Evolutionary conservation across 164 flowering plant genomes (phyloP), one percentile per base, ranked within the genome.

Genomic region (Euptelea pleiosperma): DNA sequence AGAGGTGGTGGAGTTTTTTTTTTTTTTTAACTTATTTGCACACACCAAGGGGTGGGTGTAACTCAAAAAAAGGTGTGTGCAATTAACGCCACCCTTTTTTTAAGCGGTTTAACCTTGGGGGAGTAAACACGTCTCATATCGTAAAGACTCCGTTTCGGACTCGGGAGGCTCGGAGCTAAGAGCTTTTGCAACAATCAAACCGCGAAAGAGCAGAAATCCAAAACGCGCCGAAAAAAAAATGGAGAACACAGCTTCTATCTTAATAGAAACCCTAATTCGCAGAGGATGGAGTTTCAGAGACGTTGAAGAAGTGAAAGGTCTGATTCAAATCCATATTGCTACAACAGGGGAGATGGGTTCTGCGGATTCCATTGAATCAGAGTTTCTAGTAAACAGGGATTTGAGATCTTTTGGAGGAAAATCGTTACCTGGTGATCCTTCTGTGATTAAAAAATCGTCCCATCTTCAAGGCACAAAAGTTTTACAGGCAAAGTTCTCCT

Each of bases 241-340:
- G 70, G 60, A 46, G 41, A 54, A 30, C 35, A 39, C 45, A 3
- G 25, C 66, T 43, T 41, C 61, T 0, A 58, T 57, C 0, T 40
- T 79, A 3, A 18, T 83, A 6, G 73, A 80, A 75, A 54, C 82
- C 74, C 81, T 91, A 60, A 64, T 37, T 10, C 33, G 21, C 55
- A 75, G 75, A 69, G 95, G 98, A 34, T 86, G 89, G 92, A 70
- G 79, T 58, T 73, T 93, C 63, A 65, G 60, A 42, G 79, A 87
- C 64, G 19, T 51, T 15, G 75, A 75, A 35, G 77, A 72, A 30
- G 55, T 78, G 11, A 74, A 58, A 52, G 73, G 68, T 14, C 36
- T 80, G 1, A 73, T 77, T 41, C 47, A 58, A 7, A 62, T 68
- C 49, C 70, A 67, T 1, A 65, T 69, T 30, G 72, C 80, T 44